These are phyloP conservation scores for Microdochium bolleyi DNA, from an alignment of 2,329 filamentous ascomycete genomes.

Conservation along the genomic window DNA sequence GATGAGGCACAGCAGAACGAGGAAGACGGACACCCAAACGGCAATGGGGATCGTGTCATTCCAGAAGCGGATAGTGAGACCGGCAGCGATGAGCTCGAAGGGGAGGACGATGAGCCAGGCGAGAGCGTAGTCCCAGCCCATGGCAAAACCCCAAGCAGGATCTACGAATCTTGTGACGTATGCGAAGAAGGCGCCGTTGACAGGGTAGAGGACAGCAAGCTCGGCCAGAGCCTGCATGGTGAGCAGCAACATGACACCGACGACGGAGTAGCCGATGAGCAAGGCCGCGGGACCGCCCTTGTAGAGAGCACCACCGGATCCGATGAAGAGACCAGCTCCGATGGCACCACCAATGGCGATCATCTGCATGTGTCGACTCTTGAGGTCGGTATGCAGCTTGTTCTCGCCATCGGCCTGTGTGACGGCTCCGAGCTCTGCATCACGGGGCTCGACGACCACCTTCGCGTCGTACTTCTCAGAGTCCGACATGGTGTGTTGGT, in stretches of 20 bases:
- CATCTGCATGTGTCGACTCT: conserved; percentile 35
- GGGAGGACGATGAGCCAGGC: conserved; percentile 41
- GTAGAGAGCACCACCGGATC: conserved; percentile 51
- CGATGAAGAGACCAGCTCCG: conserved; percentile 59
- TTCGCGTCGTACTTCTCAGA: conserved; percentile 15
- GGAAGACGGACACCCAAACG: conserved; percentile 49
- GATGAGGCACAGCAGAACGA: conserved; percentile 40
- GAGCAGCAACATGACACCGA: conserved; percentile 50
- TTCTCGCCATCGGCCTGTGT: conserved; percentile 16
- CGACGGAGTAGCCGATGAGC: conserved; percentile 43
- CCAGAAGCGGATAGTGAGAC: conserved; percentile 48
- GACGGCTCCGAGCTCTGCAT: conserved; percentile 27
- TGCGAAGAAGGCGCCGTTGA: conserved; percentile 56
- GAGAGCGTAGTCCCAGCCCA: conserved; percentile 45
- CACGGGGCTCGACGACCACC: conserved; percentile 9
- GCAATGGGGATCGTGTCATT: conserved; percentile 38
- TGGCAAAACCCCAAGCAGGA: conserved; percentile 48
- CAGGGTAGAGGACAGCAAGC: conserved; percentile 49
- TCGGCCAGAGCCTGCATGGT: conserved; percentile 54
- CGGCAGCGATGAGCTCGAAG: conserved; percentile 46
- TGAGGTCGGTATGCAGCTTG: conserved; percentile 24
- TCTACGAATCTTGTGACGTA: conserved; percentile 55
- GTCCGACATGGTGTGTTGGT: conserved; percentile 14
- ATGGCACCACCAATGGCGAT: conserved; percentile 39
- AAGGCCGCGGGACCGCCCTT: conserved; percentile 49